These are phyloP conservation scores for Petunia axillaris DNA, from an alignment of 257 asterid genomes.

Conservation along the genomic window DNA sequence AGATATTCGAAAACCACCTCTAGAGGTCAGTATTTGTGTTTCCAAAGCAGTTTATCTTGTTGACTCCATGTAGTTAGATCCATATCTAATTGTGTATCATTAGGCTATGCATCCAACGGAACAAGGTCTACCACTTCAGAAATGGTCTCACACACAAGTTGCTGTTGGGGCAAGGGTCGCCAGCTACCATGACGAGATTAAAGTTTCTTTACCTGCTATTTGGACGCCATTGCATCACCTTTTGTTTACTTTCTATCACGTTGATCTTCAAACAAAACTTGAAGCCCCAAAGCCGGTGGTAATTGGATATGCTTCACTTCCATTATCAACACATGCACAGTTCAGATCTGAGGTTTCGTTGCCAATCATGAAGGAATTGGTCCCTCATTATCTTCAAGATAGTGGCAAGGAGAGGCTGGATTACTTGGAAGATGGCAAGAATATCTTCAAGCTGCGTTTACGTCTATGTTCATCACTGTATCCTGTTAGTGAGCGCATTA, in stretches of 20 bases:
- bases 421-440: conserved; percentile 98
- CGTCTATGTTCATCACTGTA: conserved; percentile 94
- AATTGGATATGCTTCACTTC: conserved; percentile 90
- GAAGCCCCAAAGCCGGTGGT: conserved; percentile 98
- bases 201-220: conserved; percentile 92
- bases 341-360: conserved; percentile 84
- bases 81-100: conserved; percentile 32
- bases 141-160: conserved; percentile 89
- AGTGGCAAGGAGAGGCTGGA: conserved; percentile 89
- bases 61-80: conserved; percentile 35
- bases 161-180: conserved; percentile 93
- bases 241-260: conserved; percentile 90
- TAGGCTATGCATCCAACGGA: conserved; percentile 95
- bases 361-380: conserved; percentile 89
- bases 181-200: conserved; percentile 95
- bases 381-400: conserved; percentile 94
- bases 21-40: conserved; percentile 70
- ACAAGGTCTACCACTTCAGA: conserved; percentile 71
- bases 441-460: conserved; percentile 78
- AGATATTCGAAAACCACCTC: conserved; percentile 72
- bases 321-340: conserved; percentile 90
- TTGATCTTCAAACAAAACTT: conserved; percentile 94
- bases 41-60: conserved; percentile 35
- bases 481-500: conserved; percentile 93
- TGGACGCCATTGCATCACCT: conserved; percentile 97